A percentile compares a stretch with the other conserved stretches of the same genome.
These are phyloP conservation scores for Colletotrichum cereale DNA, from an alignment of 2,329 filamentous ascomycete species.

Conservation along the genomic window DNA sequence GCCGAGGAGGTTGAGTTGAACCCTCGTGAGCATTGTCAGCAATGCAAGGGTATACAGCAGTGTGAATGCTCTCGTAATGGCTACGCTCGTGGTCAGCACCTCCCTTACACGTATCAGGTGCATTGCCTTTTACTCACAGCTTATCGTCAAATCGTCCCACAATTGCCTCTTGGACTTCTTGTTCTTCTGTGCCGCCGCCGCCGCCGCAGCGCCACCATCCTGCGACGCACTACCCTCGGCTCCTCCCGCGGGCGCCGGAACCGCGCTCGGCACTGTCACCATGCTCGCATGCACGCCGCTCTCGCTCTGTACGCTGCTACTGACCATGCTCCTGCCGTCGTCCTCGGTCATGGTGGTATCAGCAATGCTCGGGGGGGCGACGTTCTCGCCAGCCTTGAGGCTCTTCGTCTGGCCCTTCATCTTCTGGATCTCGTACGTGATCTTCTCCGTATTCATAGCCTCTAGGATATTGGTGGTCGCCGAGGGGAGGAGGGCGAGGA, in stretches of 20 bases:
- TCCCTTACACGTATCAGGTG: background rate
- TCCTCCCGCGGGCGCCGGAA: conserved; percentile 50
- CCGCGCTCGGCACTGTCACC: conserved; percentile 67
- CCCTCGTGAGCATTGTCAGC: conserved; percentile 89
- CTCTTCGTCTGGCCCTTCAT: conserved; percentile 74
- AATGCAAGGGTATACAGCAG: conserved; percentile 92
- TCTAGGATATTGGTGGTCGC: conserved; percentile 90
- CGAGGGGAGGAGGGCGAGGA: conserved; percentile 93
- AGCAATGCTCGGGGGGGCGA: conserved; percentile 71
- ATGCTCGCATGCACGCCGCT: conserved; percentile 88
- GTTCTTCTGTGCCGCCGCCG: conserved; percentile 60
- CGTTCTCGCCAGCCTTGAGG: conserved; percentile 60
- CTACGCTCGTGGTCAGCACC: conserved; percentile 57
- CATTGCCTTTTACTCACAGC: conserved; percentile 70
- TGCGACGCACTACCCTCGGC: conserved; percentile 43
- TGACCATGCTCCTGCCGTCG: conserved; percentile 77
- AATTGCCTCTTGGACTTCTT: conserved; percentile 89
- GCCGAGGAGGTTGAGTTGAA: conserved; percentile 97
- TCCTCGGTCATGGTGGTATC: conserved; percentile 85
- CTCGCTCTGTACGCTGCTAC: conserved; percentile 79
- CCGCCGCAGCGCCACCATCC: conserved; percentile 34
- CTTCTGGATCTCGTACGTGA: conserved; percentile 93
- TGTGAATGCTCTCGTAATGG: conserved; percentile 91
- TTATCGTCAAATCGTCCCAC: conserved; percentile 98
- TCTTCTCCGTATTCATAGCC: conserved; percentile 89